These are phyloP conservation scores for Tricholoma flavovirens DNA, from an alignment of 768 basidiomycete genomes.

Conservation along the genomic window DNA sequence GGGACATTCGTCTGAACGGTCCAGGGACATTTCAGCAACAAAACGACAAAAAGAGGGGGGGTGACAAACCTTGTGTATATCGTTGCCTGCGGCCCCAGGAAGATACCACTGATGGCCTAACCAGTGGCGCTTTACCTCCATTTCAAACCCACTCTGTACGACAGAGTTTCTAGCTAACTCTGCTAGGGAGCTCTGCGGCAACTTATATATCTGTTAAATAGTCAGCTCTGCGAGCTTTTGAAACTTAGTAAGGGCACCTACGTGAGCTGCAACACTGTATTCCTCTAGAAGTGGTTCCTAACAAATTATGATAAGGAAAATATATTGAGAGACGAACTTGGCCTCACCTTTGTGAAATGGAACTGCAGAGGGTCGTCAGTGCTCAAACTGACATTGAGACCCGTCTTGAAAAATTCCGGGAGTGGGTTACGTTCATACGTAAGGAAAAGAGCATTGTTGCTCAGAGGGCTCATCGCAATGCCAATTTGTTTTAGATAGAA, in stretches of 20 bases:
- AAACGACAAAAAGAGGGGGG: neutral
- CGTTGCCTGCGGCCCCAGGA: slow-evolving; percentile 89
- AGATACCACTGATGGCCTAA: slow-evolving; percentile 91
- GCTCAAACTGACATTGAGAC: slow-evolving; percentile 92
- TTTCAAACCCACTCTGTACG: slow-evolving; percentile 95
- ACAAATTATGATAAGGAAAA: neutral
- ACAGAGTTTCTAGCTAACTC: slow-evolving; percentile 99
- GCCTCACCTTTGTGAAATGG: slow-evolving; percentile 89
- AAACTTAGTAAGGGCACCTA: slow-evolving; percentile 28
- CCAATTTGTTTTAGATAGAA: slow-evolving; percentile 99
- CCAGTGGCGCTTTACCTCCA: slow-evolving; percentile 96
- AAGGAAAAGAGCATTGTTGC: slow-evolving; percentile 96
- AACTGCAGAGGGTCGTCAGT: slow-evolving; percentile 96
- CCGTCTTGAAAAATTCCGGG: slow-evolving; percentile 94
- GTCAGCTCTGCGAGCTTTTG: neutral
- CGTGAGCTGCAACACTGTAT: slow-evolving; percentile 96
- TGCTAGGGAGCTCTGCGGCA: slow-evolving; percentile 89
- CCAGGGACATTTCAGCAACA: slow-evolving; percentile 1
- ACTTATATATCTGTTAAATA: slow-evolving; percentile 77
- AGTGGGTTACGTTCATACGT: slow-evolving; percentile 96
- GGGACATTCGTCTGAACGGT: slow-evolving; percentile 88
- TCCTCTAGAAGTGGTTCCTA: slow-evolving; percentile 95
- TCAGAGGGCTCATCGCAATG: slow-evolving; percentile 96
- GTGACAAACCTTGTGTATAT: slow-evolving; percentile 79
- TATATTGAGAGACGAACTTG: neutral